Base-by-base conservation (phyloP, 495 filamentous ascomycete genomes). In the Aspergillus incahuasiensis region DNA sequence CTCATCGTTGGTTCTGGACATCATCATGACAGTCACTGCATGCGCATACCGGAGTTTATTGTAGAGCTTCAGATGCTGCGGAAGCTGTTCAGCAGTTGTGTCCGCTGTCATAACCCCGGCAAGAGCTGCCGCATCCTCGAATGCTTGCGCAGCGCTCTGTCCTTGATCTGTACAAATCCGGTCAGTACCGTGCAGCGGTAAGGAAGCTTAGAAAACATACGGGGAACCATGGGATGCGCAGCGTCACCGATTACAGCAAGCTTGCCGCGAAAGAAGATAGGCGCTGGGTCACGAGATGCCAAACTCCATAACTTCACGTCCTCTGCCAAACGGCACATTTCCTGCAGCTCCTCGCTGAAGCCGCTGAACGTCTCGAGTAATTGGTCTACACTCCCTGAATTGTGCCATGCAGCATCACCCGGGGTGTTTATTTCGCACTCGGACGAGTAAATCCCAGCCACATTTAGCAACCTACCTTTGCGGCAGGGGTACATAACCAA, bases 241-340 rank as follows among this genome's bases (percentile, higher is more conserved):
- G 78, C 73, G 55, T 82, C 79, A 0, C 79, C 79, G 24, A 79
- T 71, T 11, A 79, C 38, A 7, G 75, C 52, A 4, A 71, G 59
- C 57, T 72, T 77, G 44, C 73, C 76, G 4, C 66, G 62, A 20
- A 65, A 48, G 66, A 74, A 77, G 0, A 59, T 68, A 6, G 60
- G 48, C 8, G 72, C 61, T 0, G 69, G 71, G 3, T 67, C 32
- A 20, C 77, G 71, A n/a, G 69, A 70, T 7, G 70, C 67, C 12
- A 82, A 62, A 30, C 70, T 72, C 77, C 77, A 82, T 0, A 72
- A 67, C 54, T 79, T 78, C 18, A 80, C 59, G 6, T 81, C 78
- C 38, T 71, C 65, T 5, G 73, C 72, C 25, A 58, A 42, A 6
- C 59, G 25, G 40, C 64, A 62, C 20, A 68, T 51, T 20, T 60